Percentiles rank a stretch among this genome's conserved stretches.
Conservation (phyloP, 2,329 filamentous ascomycete genomes). For the Calonectria fujianensis region DNA sequence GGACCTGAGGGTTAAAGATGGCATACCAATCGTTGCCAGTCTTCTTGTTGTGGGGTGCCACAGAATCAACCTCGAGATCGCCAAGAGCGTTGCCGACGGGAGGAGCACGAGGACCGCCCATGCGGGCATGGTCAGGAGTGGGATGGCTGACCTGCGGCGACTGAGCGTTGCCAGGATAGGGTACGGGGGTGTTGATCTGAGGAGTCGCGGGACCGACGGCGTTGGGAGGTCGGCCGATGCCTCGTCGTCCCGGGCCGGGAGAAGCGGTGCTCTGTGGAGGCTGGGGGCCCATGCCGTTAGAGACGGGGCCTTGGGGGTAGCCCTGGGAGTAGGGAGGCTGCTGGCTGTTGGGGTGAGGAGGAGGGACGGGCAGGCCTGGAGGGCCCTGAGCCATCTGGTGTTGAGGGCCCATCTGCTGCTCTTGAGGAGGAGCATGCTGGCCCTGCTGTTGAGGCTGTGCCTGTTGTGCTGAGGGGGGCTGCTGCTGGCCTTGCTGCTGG, state of each 20-base stretch:
- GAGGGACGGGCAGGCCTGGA: slow-evolving; percentile 76
- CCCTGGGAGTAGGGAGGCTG: slow-evolving; percentile 85
- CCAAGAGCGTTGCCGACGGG: slow-evolving; percentile 80
- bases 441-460: slow-evolving; percentile 54
- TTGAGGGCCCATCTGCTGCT: slow-evolving; percentile 73
- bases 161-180: slow-evolving; percentile 87
- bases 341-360: slow-evolving; percentile 76
- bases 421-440: slow-evolving; percentile 79
- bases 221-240: slow-evolving; percentile 79
- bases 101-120: slow-evolving; percentile 69
- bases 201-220: slow-evolving; percentile 86
- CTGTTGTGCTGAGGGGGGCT: slow-evolving; percentile 68
- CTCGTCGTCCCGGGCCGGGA: slow-evolving; percentile 86
- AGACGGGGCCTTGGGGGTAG: slow-evolving; percentile 75
- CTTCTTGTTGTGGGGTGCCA: slow-evolving; percentile 91
- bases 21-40: slow-evolving; percentile 95
- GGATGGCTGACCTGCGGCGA: slow-evolving; percentile 93
- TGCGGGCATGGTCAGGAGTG: slow-evolving; percentile 79
- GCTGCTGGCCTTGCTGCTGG: slow-evolving; percentile 74
- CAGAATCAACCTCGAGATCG: slow-evolving; percentile 89
- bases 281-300: slow-evolving; percentile 86
- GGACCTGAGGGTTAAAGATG: slow-evolving; percentile 95
- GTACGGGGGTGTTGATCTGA: slow-evolving; percentile 90
- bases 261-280: slow-evolving; percentile 90
- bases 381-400: slow-evolving; percentile 83